Percentiles rank a stretch among this genome's conserved stretches.
These are phyloP conservation scores for Allium fistulosum DNA, from an alignment of 106 monocot genomes.

Conservation along the genomic window DNA sequence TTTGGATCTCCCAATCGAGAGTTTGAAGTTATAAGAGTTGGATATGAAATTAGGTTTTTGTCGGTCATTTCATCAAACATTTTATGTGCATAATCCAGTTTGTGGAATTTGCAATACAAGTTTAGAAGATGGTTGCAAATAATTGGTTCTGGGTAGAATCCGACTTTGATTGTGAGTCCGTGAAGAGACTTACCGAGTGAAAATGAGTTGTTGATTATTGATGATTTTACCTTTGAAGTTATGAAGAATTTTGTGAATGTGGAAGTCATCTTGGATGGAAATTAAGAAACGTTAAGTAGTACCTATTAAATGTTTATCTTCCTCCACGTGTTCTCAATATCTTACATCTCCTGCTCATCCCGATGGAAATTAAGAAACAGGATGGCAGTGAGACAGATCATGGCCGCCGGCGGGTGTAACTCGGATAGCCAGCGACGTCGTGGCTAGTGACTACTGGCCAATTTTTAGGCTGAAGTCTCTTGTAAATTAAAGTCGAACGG, in stretches of 20 bases:
- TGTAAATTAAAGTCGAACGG: too few relatives aligned
- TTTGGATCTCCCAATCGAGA: slow-evolving; percentile 16
- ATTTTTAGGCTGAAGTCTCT: too few relatives aligned
- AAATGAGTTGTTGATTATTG: slow-evolving; percentile 20
- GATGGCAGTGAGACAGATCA: too few relatives aligned
- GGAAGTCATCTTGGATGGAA: not conserved
- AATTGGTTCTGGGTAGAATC: slow-evolving; percentile 12
- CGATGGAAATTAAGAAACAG: too few relatives aligned
- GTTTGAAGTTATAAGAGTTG: slow-evolving; percentile 35
- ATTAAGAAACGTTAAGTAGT: too few relatives aligned
- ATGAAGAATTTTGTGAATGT: slow-evolving; percentile 12
- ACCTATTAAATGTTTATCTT: too few relatives aligned
- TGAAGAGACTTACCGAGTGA: slow-evolving; percentile 32
- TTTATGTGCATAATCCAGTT: slow-evolving; percentile 20
- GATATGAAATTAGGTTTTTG: slow-evolving; percentile 45
- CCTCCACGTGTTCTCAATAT: too few relatives aligned
- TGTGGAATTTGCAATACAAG: slow-evolving; percentile 35
- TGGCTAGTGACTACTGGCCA: too few relatives aligned
- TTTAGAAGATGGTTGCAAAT: slow-evolving; percentile 56
- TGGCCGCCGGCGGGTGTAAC: too few relatives aligned
- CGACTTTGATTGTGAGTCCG: slow-evolving; percentile 38
- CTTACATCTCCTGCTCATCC: too few relatives aligned
- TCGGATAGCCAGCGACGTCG: too few relatives aligned
- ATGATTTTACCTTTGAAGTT: slow-evolving; percentile 29
- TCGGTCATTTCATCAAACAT: slow-evolving; percentile 73